These are phyloP conservation scores for Penicillium sp. DNA, from an alignment of 2,329 filamentous ascomycete genomes.

Conservation along the genomic window DNA sequence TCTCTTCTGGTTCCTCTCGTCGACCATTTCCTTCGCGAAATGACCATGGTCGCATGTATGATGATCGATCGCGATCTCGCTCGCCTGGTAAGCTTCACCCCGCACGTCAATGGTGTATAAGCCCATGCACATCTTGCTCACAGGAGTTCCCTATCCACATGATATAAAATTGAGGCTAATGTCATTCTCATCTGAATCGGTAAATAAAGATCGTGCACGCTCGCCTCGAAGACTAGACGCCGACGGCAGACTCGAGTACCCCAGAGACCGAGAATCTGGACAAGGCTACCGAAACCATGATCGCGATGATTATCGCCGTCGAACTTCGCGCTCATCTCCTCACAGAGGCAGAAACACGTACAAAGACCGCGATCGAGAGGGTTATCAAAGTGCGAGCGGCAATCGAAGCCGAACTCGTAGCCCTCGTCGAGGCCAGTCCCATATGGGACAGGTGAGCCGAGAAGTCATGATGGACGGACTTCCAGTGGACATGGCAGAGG, in stretches of 20 bases:
- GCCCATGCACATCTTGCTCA: slow-evolving; percentile 20
- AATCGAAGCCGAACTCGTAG: slow-evolving; percentile 39
- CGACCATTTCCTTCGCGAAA: slow-evolving; percentile 30
- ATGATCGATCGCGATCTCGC: slow-evolving; percentile 44
- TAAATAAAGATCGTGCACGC: slow-evolving; percentile 37
- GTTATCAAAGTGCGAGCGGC: slow-evolving; percentile 40
- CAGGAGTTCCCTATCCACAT: slow-evolving; percentile 13
- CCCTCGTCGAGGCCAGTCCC: slow-evolving; percentile 37
- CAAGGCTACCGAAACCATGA: slow-evolving; percentile 33
- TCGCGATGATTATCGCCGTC: slow-evolving; percentile 36
- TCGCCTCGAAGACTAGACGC: slow-evolving; percentile 36
- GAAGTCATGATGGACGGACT: slow-evolving; percentile 53
- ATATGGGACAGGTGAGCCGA: slow-evolving; percentile 45
- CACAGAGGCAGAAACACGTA: slow-evolving; percentile 39
- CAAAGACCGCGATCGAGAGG: slow-evolving; percentile 47
- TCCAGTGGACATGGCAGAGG: slow-evolving; percentile 49
- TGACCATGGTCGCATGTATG: slow-evolving; percentile 47
- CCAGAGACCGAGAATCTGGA: slow-evolving; percentile 32
- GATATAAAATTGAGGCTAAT: slow-evolving; percentile 39
- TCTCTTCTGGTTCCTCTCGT: slow-evolving; percentile 20
- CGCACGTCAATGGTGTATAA: slow-evolving; percentile 39
- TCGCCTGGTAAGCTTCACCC: slow-evolving; percentile 46
- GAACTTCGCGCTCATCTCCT: slow-evolving; percentile 35
- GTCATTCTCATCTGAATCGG: slow-evolving; percentile 11
- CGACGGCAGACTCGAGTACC: slow-evolving; percentile 38